A percentile compares a stretch with the other conserved stretches of the same genome.
phyloP scores from a whole-genome alignment of 768 basidiomycete species.

The Kondoa subrosea region DNA sequence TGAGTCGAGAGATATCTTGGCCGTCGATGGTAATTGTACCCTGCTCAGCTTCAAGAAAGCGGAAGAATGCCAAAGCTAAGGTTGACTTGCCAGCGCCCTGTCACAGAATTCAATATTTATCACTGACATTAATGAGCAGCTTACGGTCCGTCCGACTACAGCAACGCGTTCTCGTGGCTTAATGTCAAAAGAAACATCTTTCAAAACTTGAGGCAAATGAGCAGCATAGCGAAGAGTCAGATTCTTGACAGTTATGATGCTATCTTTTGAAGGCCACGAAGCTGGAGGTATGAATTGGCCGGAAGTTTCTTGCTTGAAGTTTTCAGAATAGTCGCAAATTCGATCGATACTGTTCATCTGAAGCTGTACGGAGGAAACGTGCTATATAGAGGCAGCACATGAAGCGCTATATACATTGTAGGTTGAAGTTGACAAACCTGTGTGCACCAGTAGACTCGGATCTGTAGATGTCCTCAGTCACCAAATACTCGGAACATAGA shows the following conservation, averaged over 20 bases:
- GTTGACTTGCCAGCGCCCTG: neutral
- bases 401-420: too few relatives aligned
- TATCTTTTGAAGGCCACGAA: constrained; percentile 32
- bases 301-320: constrained; percentile 21
- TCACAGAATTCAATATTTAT: constrained; percentile 30
- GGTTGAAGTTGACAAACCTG: too few relatives aligned
- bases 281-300: constrained; percentile 33
- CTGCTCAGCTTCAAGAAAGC: constrained; percentile 34
- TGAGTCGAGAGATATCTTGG: constrained; percentile 33
- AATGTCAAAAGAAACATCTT: constrained; percentile 29
- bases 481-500: too few relatives aligned
- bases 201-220: constrained; percentile 32
- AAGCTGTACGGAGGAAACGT: neutral
- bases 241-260: constrained; percentile 32
- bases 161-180: constrained; percentile 31
- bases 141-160: constrained; percentile 33
- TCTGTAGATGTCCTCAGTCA: too few relatives aligned
- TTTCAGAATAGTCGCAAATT: constrained; percentile 29
- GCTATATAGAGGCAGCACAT: too few relatives aligned
- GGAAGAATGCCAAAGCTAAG: constrained; percentile 34
- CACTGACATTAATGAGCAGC: constrained; percentile 8
- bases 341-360: constrained; percentile 36
- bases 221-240: constrained; percentile 29
- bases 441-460: too few relatives aligned
- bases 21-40: constrained; percentile 34